Base-by-base conservation (phyloP, 169 alveolate genomes). In the Fabrea salina region DNA sequence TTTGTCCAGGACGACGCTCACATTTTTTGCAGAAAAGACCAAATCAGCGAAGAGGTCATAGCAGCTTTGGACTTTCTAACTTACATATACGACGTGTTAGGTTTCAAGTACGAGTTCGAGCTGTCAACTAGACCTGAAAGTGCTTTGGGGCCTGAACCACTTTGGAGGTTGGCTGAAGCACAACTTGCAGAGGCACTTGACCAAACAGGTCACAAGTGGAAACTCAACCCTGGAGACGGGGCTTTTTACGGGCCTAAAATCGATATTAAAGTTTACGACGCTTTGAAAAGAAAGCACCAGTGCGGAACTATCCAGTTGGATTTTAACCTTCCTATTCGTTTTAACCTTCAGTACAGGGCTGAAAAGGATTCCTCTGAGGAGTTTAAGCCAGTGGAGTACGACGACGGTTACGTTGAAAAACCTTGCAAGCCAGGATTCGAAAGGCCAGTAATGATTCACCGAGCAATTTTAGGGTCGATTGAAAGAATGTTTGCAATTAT, bases 181-280 rank as follows among this genome's bases (percentile, higher is more conserved):
- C 94, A 96, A 40, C 91, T 98, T 40, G 89, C 88, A 78, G 95
- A 92, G 33, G 99, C 99, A 3, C 91, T 98, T 5, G 92, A 97
- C 59, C 90, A 82, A 43, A 90, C 94, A 27, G 99, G 98, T 30
- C 88, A 91, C 50, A 91, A 95, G 8, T 98, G 99, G 98, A 93
- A 94, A 70, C 71, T 96, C 27, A 98, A 98, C 84, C 98, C 97
- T 40, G 99, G 99, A 7, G 99, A 98, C 85, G 99, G 99, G 4
- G 99, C 99, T 30, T 98, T 98, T 87, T 98, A 98, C 80, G 99
- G 99, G 0, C 99, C 99, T 4, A 98, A 98, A 87, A 98, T 98
- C 80, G 99, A 98, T 89, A 96, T 98, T 25, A 84, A 91, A 58
- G 86, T 98, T 27, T 91, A 84, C 80, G 99, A 98, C 86, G 98